A percentile compares a stretch with the other conserved stretches of the same genome.
Conservation (phyloP, 352 stramenopile species). For the Blastocystis sp. region DNA sequence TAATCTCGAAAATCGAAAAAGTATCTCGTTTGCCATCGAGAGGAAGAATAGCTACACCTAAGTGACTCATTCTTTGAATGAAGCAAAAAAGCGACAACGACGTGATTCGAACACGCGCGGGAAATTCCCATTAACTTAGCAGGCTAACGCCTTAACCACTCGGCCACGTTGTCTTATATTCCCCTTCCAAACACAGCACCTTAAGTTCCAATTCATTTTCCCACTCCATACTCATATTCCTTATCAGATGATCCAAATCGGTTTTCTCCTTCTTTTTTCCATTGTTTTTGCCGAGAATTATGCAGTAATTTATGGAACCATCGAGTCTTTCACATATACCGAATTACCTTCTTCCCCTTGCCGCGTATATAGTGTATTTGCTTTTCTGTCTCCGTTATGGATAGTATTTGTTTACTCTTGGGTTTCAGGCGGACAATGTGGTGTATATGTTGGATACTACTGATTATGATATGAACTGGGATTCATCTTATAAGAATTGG, state of each 20-base stretch:
- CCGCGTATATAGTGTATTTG: neutral
- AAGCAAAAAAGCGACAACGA: neutral
- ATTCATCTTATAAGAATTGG: neutral
- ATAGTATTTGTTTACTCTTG: neutral
- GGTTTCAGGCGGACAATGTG: conserved; percentile 8
- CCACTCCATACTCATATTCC: neutral
- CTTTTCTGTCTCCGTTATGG: too few species aligned
- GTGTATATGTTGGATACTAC: conserved; percentile 55
- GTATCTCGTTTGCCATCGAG: conserved; percentile 9
- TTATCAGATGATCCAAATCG: neutral
- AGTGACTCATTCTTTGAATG: neutral
- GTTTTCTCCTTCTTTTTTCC: neutral
- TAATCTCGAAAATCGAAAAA: conserved; percentile 10
- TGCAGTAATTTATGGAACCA: conserved; percentile 34
- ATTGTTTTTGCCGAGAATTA: neutral
- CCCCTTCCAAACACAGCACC: neutral
- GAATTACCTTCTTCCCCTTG: neutral
- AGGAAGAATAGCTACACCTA: neutral
- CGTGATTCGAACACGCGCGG: conserved; percentile 32
- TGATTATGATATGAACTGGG: conserved; percentile 7
- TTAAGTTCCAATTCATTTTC: neutral
- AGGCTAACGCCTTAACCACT: conserved; percentile 38
- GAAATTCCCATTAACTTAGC: neutral
- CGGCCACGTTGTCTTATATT: conserved; percentile 4
- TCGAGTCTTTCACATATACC: neutral